These are phyloP conservation scores for Fusarium redolens DNA, from an alignment of 2,329 filamentous ascomycete genomes.

Conservation along the genomic window DNA sequence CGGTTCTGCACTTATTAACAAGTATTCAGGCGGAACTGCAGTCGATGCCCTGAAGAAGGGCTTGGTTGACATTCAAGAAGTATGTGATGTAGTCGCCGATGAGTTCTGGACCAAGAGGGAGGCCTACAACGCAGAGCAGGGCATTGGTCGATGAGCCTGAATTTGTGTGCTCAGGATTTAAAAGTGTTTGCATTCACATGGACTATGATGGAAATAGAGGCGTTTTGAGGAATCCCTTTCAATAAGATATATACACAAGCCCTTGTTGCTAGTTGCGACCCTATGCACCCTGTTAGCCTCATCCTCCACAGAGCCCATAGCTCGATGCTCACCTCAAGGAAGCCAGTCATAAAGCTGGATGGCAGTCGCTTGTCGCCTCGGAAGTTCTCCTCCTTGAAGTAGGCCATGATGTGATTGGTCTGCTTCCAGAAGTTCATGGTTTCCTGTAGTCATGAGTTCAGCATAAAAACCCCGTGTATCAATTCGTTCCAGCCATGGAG, in stretches of 20 bases:
- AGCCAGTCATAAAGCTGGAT: conserved; percentile 90
- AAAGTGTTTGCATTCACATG: conserved; percentile 39
- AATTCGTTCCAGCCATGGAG: conserved; percentile 67
- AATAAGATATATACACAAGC: conserved; percentile 52
- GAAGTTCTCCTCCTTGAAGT: conserved; percentile 87
- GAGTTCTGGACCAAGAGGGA: conserved; percentile 77
- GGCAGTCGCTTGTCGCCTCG: conserved; percentile 83
- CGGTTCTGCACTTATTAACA: conserved; percentile 2
- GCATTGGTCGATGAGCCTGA: conserved; percentile 47
- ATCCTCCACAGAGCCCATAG: neutral
- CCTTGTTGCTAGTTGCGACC: conserved; percentile 64
- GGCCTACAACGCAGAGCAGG: conserved; percentile 50
- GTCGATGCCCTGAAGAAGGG: conserved; percentile 92
- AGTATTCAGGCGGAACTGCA: conserved; percentile 76
- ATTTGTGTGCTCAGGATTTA: neutral
- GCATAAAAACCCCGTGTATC: neutral
- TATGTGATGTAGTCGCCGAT: conserved; percentile 93
- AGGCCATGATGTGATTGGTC: conserved; percentile 93
- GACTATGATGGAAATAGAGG: conserved; percentile 45
- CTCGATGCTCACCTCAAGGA: conserved; percentile 81
- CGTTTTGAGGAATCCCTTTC: conserved; percentile 49
- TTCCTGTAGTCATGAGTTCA: conserved; percentile 69
- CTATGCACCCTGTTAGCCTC: conserved; percentile 49
- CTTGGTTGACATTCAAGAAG: conserved; percentile 85
- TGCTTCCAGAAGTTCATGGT: conserved; percentile 99